phyloP scores from a whole-genome alignment of 148 eudicot genomes.

The Heliamphora exappendiculata region DNA sequence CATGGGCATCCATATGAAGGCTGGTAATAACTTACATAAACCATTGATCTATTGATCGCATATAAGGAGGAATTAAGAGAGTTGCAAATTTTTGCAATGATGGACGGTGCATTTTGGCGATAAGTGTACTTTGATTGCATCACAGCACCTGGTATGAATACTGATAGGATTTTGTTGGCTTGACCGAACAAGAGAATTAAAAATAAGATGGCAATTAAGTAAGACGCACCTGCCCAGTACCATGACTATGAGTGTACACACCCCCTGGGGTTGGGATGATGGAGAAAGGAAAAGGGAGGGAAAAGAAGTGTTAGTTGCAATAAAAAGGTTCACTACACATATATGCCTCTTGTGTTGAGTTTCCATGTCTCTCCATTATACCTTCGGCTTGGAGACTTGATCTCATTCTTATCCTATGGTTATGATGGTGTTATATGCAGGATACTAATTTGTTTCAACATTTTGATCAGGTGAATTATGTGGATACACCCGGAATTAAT shows the following conservation, averaged over 20 bases:
- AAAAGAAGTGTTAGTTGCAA: neutral
- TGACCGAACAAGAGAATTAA: neutral
- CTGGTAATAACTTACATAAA: neutral
- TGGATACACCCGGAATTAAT: constrained; percentile 97
- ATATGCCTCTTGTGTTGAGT: neutral
- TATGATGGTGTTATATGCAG: neutral
- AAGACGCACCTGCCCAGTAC: too few species aligned
- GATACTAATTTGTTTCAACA: neutral
- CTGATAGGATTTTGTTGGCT: neutral
- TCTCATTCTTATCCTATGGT: neutral
- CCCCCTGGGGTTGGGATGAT: too few species aligned
- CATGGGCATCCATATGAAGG: neutral
- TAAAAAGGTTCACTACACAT: neutral
- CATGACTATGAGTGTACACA: too few species aligned
- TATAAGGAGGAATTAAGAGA: neutral
- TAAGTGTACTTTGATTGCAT: neutral
- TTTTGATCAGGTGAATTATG: constrained; percentile 64
- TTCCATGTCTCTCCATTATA: neutral
- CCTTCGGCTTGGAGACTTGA: neutral
- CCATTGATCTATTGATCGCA: neutral
- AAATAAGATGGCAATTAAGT: neutral
- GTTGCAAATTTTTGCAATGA: neutral
- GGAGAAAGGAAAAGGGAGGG: neutral
- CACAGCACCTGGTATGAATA: neutral
- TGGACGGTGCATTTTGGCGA: neutral